These are phyloP conservation scores for Naematelia aurantialba DNA, from an alignment of 768 basidiomycete species.

Conservation along the genomic window DNA sequence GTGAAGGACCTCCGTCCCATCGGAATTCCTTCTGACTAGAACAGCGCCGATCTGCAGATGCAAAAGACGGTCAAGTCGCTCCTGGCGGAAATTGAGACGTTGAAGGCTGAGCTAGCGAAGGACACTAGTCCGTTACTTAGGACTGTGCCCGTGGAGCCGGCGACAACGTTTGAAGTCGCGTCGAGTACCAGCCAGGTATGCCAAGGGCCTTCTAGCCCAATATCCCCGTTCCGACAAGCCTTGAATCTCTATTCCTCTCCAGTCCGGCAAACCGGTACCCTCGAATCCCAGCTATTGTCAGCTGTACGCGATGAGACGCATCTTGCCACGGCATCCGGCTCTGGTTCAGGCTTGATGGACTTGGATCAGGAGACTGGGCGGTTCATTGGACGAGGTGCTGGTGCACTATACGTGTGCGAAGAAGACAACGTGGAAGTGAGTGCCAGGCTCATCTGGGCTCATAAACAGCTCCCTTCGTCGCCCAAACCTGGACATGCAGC, in stretches of 20 bases:
- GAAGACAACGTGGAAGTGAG: not conserved
- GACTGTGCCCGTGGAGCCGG: not conserved
- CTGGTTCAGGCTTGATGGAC: slow-evolving; percentile 4
- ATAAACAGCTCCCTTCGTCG: not conserved
- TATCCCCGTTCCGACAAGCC: not conserved
- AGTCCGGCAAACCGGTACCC: not conserved
- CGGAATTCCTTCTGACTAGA: not conserved
- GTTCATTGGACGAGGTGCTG: slow-evolving; percentile 5
- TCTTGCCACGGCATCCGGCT: slow-evolving; percentile 4
- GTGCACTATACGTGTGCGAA: slow-evolving; percentile 3
- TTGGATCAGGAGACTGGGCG: not conserved
- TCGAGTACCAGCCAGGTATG: not conserved
- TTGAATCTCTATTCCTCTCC: not conserved
- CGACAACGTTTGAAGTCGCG: not conserved
- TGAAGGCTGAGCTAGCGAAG: not conserved
- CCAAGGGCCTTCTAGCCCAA: not conserved
- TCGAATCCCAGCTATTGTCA: not conserved
- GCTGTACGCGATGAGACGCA: not conserved
- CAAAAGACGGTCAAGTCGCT: slow-evolving; percentile 7
- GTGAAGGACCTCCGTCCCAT: not conserved
- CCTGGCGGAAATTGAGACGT: not conserved
- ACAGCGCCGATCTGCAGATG: slow-evolving; percentile 9
- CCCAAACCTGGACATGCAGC: not conserved
- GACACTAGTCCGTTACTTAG: not conserved
- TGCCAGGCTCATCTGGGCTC: not conserved